Conservation (phyloP, 495 filamentous ascomycete genomes). For the Podospora pseudopauciseta region DNA sequence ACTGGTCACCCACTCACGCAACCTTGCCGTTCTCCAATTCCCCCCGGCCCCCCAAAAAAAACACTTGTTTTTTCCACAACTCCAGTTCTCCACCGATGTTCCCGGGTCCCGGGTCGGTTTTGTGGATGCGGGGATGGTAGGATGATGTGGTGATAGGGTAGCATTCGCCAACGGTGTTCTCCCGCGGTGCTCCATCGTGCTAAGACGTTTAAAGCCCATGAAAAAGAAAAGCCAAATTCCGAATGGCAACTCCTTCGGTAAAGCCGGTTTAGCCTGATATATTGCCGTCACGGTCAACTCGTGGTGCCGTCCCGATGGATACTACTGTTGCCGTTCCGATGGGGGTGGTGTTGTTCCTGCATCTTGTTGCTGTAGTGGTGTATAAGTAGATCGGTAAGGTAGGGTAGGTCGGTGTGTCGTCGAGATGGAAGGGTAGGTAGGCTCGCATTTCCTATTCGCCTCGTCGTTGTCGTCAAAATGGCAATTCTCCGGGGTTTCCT, state of each 20-base stretch:
- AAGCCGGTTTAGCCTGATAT: too few species aligned
- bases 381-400: not conserved
- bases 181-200: not conserved
- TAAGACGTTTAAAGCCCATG: not conserved
- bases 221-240: too few species aligned
- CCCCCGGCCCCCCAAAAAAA: not conserved
- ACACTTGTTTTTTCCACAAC: not conserved
- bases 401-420: not conserved
- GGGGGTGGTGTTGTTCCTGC: not conserved
- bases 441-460: not conserved
- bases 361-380: not conserved
- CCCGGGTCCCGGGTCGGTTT: not conserved
- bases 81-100: not conserved
- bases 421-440: not conserved
- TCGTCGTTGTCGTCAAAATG: constrained; percentile 11
- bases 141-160: not conserved
- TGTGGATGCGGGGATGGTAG: not conserved
- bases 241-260: not conserved
- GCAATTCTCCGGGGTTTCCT: constrained; percentile 18
- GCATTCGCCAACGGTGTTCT: not conserved
- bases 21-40: not conserved
- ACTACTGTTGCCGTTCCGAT: not conserved
- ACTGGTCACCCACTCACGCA: not conserved
- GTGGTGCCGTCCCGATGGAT: too few species aligned
- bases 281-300: too few species aligned